These are phyloP conservation scores for Haplosporangium sp. DNA, from an alignment of 371 early-diverging fungal genomes.

Conservation along the genomic window DNA sequence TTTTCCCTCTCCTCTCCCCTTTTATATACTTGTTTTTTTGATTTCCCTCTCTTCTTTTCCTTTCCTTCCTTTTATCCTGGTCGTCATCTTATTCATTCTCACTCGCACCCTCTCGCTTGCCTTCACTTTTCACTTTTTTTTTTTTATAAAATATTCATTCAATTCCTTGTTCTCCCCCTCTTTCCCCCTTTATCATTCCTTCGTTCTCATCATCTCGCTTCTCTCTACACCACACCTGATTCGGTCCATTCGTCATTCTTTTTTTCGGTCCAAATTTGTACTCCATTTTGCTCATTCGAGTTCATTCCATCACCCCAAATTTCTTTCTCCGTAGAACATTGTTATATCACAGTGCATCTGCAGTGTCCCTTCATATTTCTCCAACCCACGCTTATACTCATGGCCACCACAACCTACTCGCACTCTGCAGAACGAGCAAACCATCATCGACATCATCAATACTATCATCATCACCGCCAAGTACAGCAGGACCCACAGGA, in stretches of 20 bases:
- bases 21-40: neutral
- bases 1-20: neutral
- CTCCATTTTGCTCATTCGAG: neutral
- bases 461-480: neutral
- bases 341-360: neutral
- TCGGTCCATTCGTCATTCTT: too few species aligned
- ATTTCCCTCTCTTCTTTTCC: neutral
- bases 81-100: neutral
- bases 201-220: neutral
- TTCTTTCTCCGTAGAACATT: neutral
- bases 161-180: neutral
- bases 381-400: neutral
- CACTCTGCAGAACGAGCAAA: neutral
- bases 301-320: neutral
- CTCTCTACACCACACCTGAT: too few species aligned
- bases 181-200: neutral
- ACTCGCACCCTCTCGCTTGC: neutral
- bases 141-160: neutral
- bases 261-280: too few species aligned
- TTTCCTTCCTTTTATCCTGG: neutral
- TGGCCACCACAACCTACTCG: neutral
- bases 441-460: neutral
- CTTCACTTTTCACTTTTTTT: neutral
- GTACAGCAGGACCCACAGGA: neutral
- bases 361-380: neutral